phyloP scores from a whole-genome alignment of 2,329 filamentous ascomycete species.

The Penicillium sp. region DNA sequence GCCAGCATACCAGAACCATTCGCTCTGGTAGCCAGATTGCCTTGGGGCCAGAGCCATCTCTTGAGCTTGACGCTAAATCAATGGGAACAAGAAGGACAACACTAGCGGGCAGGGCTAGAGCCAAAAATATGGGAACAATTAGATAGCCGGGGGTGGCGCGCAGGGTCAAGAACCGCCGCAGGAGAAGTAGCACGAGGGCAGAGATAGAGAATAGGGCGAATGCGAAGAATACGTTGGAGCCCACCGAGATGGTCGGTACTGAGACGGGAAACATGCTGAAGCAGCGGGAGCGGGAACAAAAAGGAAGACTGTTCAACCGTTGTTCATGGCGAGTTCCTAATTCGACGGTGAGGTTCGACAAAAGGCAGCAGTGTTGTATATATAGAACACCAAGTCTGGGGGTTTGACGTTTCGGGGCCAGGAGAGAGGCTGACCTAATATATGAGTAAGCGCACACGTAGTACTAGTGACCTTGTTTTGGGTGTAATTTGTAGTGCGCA shows the following conservation, averaged over 20 bases:
- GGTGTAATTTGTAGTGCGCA: constrained; percentile 1
- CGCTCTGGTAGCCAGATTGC: constrained; percentile 85
- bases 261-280: constrained; percentile 32
- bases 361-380: constrained; percentile 9
- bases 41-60: constrained; percentile 68
- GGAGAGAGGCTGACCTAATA: constrained; percentile 27
- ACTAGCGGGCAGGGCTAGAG: constrained; percentile 87
- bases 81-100: constrained; percentile 93
- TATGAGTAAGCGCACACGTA: constrained; percentile 8
- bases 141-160: constrained; percentile 89
- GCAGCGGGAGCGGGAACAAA: constrained; percentile 2
- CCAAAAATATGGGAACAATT: constrained; percentile 88
- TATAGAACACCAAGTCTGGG: constrained; percentile 10
- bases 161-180: constrained; percentile 87
- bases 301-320: constrained; percentile 10
- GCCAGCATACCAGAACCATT: constrained; percentile 83
- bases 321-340: constrained; percentile 15
- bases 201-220: constrained; percentile 74
- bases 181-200: constrained; percentile 74
- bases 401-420: constrained; percentile 22
- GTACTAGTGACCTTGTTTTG: constrained; percentile 7
- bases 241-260: constrained; percentile 57
- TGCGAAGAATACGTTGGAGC: constrained; percentile 76
- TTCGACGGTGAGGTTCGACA: not conserved
- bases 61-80: constrained; percentile 84